A percentile compares a stretch with the other conserved stretches of the same genome.
phyloP scores from a whole-genome alignment of 371 early-diverging fungal species.

The Cladochytrium tenue region DNA sequence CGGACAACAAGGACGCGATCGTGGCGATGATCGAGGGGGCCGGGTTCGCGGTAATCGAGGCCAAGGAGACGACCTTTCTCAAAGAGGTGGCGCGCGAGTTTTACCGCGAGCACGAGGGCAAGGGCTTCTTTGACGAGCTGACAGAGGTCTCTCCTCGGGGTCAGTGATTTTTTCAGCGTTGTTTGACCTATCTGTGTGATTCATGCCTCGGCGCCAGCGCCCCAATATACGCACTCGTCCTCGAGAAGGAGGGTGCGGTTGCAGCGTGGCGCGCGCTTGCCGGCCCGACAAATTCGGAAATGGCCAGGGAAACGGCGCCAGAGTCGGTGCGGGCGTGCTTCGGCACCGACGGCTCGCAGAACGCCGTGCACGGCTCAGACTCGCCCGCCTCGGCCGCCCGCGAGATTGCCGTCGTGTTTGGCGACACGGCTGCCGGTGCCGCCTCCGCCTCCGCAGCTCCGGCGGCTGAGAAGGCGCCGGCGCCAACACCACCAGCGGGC shows the following conservation, averaged over 20 bases:
- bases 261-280: conserved; percentile 69
- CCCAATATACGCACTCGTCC: conserved; percentile 68
- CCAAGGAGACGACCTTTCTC: conserved; percentile 57
- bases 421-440: conserved; percentile 6
- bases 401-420: conserved; percentile 65
- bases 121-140: conserved; percentile 68
- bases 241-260: conserved; percentile 69
- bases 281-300: conserved; percentile 73
- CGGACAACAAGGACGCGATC: conserved; percentile 60
- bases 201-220: conserved; percentile 39
- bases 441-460: background rate
- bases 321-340: conserved; percentile 52
- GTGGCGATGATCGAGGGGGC: conserved; percentile 49
- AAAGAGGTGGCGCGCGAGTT: conserved; percentile 59
- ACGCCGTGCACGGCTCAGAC: conserved; percentile 85
- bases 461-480: conserved; percentile 36
- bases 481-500: too few species aligned
- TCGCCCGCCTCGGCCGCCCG: conserved; percentile 64
- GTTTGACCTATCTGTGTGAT: conserved; percentile 4
- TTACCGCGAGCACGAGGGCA: conserved; percentile 71
- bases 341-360: conserved; percentile 69
- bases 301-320: conserved; percentile 63
- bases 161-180: background rate
- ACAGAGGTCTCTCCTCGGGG: conserved; percentile 70
- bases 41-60: conserved; percentile 64